A percentile compares a stretch with the other conserved stretches of the same genome.
Conservation (phyloP, 352 stramenopile species). For the Pythium aquatile region DNA sequence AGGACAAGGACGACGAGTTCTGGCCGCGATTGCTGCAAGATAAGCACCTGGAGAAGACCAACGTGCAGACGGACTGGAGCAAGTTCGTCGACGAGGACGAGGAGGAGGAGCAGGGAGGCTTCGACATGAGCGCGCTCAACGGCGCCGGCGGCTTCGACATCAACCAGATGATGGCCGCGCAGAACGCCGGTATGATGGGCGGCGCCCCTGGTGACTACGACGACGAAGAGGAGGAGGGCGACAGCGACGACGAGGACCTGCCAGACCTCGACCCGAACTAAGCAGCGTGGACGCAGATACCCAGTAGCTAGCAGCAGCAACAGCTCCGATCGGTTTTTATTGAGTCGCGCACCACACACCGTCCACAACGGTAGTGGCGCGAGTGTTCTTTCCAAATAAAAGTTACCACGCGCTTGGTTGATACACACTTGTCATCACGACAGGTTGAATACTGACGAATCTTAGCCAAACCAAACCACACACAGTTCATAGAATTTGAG, state of each 20-base stretch:
- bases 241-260: constrained; percentile 84
- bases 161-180: constrained; percentile 91
- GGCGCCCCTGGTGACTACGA: constrained; percentile 34
- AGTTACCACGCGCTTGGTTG: constrained; percentile 3
- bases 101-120: constrained; percentile 85
- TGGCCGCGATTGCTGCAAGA: constrained; percentile 96
- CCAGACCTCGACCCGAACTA: constrained; percentile 78
- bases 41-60: constrained; percentile 96
- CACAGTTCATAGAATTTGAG: not conserved
- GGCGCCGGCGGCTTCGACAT: constrained; percentile 93
- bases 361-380: not conserved
- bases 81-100: constrained; percentile 97
- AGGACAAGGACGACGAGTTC: constrained; percentile 92
- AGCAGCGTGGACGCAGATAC: not conserved
- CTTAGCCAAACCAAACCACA: not conserved
- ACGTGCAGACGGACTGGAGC: constrained; percentile 96
- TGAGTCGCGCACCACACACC: not conserved
- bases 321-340: constrained; percentile 6
- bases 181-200: constrained; percentile 80
- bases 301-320: not conserved
- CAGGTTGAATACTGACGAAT: too few relatives aligned
- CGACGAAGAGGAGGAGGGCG: constrained; percentile 62
- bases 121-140: constrained; percentile 86
- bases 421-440: not conserved
- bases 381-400: constrained; percentile 2